Evolutionary conservation across 2,329 filamentous ascomycete genomes (phyloP).

Genomic region (Colletotrichum echinochloae): DNA sequence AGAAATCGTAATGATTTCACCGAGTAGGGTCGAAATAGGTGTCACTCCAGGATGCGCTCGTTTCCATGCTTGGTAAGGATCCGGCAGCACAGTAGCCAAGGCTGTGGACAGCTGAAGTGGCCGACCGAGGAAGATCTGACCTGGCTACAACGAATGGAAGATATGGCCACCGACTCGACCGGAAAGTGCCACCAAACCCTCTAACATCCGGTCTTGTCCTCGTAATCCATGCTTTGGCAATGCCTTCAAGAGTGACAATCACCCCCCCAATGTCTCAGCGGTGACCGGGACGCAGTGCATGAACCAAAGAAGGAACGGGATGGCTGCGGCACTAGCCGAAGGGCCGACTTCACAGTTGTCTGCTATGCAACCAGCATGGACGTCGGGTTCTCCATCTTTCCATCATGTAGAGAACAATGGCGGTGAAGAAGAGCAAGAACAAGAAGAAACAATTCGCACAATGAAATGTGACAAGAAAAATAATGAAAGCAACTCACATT

Average conservation of each 20-base stretch:
- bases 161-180: neutral
- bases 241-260: conserved; percentile 26
- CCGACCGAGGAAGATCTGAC: neutral
- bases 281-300: conserved; percentile 29
- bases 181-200: neutral
- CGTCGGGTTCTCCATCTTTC: neutral
- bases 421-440: neutral
- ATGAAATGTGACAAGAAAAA: conserved; percentile 35
- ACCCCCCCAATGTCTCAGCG: conserved; percentile 38
- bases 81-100: neutral
- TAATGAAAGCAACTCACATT: conserved; percentile 63
- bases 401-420: neutral
- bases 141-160: conserved; percentile 3
- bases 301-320: conserved; percentile 23
- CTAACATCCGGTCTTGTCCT: neutral
- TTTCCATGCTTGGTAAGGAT: neutral
- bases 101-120: neutral
- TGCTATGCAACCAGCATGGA: conserved; percentile 33
- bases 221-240: conserved; percentile 4
- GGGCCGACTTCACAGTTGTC: conserved; percentile 35
- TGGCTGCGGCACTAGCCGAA: conserved; percentile 39
- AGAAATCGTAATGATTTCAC: neutral
- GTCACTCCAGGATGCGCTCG: neutral
- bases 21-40: neutral
- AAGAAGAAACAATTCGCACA: conserved; percentile 19